Conservation (phyloP, 108 stramenopile genomes). For the Mayamaea pseudoterrestris region DNA sequence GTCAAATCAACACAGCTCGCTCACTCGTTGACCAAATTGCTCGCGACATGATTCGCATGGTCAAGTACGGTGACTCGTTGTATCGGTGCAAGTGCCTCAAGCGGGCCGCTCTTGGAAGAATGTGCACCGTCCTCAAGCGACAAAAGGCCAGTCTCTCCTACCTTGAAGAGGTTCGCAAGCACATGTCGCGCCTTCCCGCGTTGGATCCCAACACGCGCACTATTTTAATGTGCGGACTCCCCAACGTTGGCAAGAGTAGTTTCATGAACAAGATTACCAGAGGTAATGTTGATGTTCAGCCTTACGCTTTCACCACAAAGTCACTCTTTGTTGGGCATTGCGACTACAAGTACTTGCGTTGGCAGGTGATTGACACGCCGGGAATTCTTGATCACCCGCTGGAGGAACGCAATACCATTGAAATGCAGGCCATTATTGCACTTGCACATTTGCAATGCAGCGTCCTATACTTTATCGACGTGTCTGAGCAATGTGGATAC, state of each 20-base stretch:
- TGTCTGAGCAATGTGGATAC: constrained; percentile 97
- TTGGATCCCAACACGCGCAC: constrained; percentile 98
- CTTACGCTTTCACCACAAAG: constrained; percentile 99
- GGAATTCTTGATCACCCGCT: constrained; percentile 96
- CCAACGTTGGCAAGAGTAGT: constrained; percentile 96
- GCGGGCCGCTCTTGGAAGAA: constrained; percentile 96
- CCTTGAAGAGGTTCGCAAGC: constrained; percentile 97
- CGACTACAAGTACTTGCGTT: constrained; percentile 95
- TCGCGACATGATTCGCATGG: constrained; percentile 94
- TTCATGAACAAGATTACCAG: constrained; percentile 99
- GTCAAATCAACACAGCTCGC: constrained; percentile 95
- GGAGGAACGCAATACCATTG: constrained; percentile 98
- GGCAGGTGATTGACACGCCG: constrained; percentile 99
- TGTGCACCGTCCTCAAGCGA: constrained; percentile 96
- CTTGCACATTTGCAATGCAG: constrained; percentile 96
- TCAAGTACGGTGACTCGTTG: constrained; percentile 97
- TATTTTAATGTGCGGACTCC: constrained; percentile 92
- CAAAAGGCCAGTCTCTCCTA: constrained; percentile 92
- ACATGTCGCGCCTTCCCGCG: constrained; percentile 93
- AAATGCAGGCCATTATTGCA: constrained; percentile 99
- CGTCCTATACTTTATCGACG: constrained; percentile 96
- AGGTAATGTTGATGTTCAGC: constrained; percentile 99
- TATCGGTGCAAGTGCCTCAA: constrained; percentile 99
- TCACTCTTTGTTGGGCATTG: constrained; percentile 97
- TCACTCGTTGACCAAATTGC: constrained; percentile 83